Evolutionary conservation across 345 rosid species (phyloP).

Genomic region (Syzygium oleosum): DNA sequence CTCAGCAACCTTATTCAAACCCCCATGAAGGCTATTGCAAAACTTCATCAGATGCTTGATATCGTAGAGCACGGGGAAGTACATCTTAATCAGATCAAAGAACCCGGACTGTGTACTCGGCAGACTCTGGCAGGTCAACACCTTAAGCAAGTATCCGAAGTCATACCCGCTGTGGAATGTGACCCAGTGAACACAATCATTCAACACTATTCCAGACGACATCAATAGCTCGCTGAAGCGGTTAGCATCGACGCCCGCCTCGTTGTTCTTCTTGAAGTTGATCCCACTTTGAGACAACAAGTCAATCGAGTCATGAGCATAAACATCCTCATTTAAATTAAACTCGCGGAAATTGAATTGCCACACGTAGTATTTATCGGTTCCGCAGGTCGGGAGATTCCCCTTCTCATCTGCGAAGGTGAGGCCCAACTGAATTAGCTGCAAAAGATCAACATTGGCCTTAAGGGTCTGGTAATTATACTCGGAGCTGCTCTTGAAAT

Average conservation of each 20-base stretch:
- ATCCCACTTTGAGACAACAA: constrained; percentile 4
- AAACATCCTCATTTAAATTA: constrained; percentile 2
- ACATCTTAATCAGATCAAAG: constrained; percentile 4
- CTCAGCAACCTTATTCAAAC: constrained; percentile 7
- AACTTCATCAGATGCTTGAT: constrained; percentile 12
- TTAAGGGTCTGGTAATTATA: constrained; percentile 2
- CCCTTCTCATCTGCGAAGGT: constrained; percentile 4
- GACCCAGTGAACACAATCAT: constrained; percentile 3
- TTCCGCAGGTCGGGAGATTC: constrained; percentile 8
- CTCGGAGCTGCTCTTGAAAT: neutral
- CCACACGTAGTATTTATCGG: constrained; percentile 1
- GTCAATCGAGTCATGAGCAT: constrained; percentile 7
- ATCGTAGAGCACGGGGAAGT: constrained; percentile 12
- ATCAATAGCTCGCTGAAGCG: constrained; percentile 9
- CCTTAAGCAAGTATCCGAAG: constrained; percentile 9
- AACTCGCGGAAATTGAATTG: constrained; percentile 13
- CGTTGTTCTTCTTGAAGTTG: constrained; percentile 1
- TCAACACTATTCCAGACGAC: constrained; percentile 9
- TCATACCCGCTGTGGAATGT: constrained; percentile 7
- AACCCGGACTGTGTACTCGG: constrained; percentile 6
- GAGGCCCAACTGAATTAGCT: constrained; percentile 10
- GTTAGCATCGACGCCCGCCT: neutral
- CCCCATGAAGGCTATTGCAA: constrained; percentile 8
- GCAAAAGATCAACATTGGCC: constrained; percentile 8
- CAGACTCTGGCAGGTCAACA: constrained; percentile 6